Evolutionary conservation across 2,329 filamentous ascomycete genomes (phyloP), one percentile per base, ranked within the genome.

Genomic region (Fusarium sp.): DNA sequence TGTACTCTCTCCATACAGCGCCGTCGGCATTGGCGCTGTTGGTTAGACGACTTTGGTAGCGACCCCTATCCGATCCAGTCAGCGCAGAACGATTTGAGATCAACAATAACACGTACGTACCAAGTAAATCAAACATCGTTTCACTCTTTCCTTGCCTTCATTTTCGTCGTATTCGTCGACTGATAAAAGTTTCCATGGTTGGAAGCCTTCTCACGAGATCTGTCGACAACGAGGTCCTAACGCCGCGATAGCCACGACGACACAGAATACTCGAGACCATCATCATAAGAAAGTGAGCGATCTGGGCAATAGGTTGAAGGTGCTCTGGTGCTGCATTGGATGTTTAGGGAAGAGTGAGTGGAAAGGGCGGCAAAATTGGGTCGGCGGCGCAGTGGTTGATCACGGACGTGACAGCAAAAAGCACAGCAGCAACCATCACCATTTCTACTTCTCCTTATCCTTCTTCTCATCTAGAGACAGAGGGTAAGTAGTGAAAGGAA

Each of bases 61-160:
- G 39, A 16, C 55, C 63, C 63, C 63, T 66, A 61, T 65, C 34
- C n/a, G 16, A 13, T 7, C 9, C n/a, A 43, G 39, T 44, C 41
- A 54, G 39, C 44, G 21, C 26, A 42, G 23, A 25, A 31, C 16
- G 9, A 34, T 31, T 10, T 7, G 46, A 13, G 21, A 12, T 19
- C 11, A 25, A 21, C 14, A 4, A 39, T 42, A 26, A 41, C 12
- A 4, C 10, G 50, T 55, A 19, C 31, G 50, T 55, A 19, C 39
- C 4, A 4, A n/a, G 1, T 2, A n/a, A 39, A 1, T 3, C 12
- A 3, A 3, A 12, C 3, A 12, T 2, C 4, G 6, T 39, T 0
- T 2, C 0, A 14, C 6, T 30, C 7, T 9, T 3, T 3, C 1
- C 6, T 18, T 18, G 2, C 6, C 25, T 6, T 1, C 10, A 6